Conservation (phyloP, 2,329 filamentous ascomycete species). For the Ascochyta koolunga region DNA sequence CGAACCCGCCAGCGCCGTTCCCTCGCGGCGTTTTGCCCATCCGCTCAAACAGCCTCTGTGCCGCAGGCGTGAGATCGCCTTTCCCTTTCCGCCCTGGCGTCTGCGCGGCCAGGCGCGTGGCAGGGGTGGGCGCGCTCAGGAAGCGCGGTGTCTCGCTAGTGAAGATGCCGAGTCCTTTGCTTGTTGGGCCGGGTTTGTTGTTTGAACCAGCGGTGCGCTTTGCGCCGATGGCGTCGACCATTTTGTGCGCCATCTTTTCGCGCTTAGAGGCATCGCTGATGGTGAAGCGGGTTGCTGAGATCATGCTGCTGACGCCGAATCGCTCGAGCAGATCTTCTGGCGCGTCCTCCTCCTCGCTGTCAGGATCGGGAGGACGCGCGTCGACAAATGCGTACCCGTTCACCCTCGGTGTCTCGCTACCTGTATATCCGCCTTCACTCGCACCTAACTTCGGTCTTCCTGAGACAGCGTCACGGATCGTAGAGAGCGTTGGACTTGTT, state of each 20-base stretch:
- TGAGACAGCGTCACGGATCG: conserved; percentile 80
- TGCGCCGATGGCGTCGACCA: conserved; percentile 54
- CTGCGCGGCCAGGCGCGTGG: conserved; percentile 64
- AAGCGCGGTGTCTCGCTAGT: conserved; percentile 64
- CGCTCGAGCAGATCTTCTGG: conserved; percentile 52
- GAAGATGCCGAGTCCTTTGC: conserved; percentile 36
- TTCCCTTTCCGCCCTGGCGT: conserved; percentile 55
- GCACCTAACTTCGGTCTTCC: conserved; percentile 69
- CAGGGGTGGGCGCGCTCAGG: conserved; percentile 75
- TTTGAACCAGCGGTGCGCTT: conserved; percentile 15
- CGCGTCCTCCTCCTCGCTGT: conserved; percentile 45
- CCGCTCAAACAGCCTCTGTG: conserved; percentile 57
- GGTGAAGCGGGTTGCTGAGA: conserved; percentile 64
- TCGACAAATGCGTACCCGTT: conserved; percentile 96
- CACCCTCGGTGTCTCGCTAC: conserved; percentile 83
- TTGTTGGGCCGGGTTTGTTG: conserved; percentile 6
- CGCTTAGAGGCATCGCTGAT: conserved; percentile 75
- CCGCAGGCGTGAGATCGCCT: conserved; percentile 72
- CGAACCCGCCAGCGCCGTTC: conserved; percentile 28
- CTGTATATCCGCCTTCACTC: conserved; percentile 66
- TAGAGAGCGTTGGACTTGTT: conserved; percentile 81
- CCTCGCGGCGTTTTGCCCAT: conserved; percentile 39
- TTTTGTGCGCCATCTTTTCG: conserved; percentile 78
- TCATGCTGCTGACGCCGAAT: conserved; percentile 42
- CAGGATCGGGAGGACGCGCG: conserved; percentile 80